Evolutionary conservation across 2,329 filamentous ascomycete species (phyloP).

Genomic region (Chrysoporthe austroafricana): DNA sequence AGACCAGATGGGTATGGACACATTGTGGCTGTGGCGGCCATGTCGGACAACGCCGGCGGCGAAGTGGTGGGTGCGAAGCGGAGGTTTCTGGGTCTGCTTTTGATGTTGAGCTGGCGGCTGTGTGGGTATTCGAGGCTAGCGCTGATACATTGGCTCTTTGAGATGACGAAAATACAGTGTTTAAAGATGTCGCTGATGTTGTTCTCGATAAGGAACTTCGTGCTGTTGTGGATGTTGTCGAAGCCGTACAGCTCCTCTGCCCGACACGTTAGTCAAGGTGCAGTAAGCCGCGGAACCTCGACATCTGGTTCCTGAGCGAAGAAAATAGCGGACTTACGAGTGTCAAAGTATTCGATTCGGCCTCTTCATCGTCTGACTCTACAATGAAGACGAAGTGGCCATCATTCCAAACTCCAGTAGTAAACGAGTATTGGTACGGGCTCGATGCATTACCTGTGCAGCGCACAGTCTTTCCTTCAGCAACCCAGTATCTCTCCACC

Average conservation of each 20-base stretch:
- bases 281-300: neutral
- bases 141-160: neutral
- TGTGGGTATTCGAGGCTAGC: neutral
- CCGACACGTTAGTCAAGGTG: neutral
- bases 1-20: slow-evolving; percentile 10
- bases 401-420: slow-evolving; percentile 2
- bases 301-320: neutral
- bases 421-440: slow-evolving; percentile 6
- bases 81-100: neutral
- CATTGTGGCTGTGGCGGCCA: neutral
- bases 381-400: slow-evolving; percentile 13
- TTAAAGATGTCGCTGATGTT: neutral
- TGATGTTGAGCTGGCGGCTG: neutral
- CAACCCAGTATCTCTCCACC: neutral
- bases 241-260: slow-evolving; percentile 3
- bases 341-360: slow-evolving; percentile 4
- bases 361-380: slow-evolving; percentile 10
- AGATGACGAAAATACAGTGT: neutral
- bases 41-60: neutral
- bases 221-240: slow-evolving; percentile 4
- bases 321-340: neutral
- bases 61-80: neutral
- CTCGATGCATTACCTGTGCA: slow-evolving; percentile 8
- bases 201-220: neutral
- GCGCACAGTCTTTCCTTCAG: neutral